Evolutionary conservation across 2,329 filamentous ascomycete species (phyloP).

Genomic region (Beauveria brongniartii): DNA sequence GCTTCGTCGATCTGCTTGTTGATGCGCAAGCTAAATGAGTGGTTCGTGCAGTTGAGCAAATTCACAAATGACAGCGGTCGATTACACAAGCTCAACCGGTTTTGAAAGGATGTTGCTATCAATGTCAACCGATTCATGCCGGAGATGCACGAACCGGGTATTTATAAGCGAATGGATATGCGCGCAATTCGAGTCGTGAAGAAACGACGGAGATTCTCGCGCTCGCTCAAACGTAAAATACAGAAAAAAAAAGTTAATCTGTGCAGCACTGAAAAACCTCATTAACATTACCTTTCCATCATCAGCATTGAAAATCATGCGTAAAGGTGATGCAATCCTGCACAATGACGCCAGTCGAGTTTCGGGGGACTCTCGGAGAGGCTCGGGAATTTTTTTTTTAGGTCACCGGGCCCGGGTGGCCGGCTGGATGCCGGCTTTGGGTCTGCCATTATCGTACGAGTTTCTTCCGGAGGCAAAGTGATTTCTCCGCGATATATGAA

Average conservation of each 20-base stretch:
- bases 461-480: background rate
- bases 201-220: background rate
- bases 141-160: too few species aligned
- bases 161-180: too few species aligned
- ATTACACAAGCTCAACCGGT: too few species aligned
- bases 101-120: too few species aligned
- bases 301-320: background rate
- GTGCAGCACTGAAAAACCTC: background rate
- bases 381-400: constrained; percentile 2
- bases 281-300: background rate
- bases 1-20: too few species aligned
- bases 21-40: too few species aligned
- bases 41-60: too few species aligned
- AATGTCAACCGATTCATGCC: too few species aligned
- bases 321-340: background rate
- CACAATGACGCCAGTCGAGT: background rate
- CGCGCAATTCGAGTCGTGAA: background rate
- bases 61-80: too few species aligned
- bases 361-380: constrained; percentile 6
- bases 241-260: background rate
- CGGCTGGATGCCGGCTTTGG: background rate
- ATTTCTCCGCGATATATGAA: background rate
- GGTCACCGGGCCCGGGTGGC: background rate
- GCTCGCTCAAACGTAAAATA: background rate
- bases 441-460: constrained; percentile 7